Percentiles rank a stretch among this genome's conserved stretches.
These are phyloP conservation scores for Saccharomycopsis malanga DNA, from an alignment of 805 yeast genomes.

Conservation along the genomic window DNA sequence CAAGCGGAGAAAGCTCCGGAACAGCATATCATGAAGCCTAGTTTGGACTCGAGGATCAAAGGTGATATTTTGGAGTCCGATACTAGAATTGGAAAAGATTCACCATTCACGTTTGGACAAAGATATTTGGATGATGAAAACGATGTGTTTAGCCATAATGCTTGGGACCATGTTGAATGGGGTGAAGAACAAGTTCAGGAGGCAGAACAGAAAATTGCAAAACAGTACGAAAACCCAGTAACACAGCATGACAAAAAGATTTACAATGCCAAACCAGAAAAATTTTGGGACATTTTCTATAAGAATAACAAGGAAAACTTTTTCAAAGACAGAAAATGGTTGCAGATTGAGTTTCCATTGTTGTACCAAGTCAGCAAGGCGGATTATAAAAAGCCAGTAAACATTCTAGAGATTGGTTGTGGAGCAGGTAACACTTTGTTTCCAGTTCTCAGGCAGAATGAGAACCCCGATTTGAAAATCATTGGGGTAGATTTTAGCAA, in stretches of 20 bases:
- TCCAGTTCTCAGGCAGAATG: conserved; percentile 77
- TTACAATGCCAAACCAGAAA: conserved; percentile 81
- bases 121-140: conserved; percentile 62
- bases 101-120: conserved; percentile 90
- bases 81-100: conserved; percentile 70
- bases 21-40: conserved; percentile 22
- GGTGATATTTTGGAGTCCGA: conserved; percentile 26
- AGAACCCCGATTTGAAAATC: conserved; percentile 66
- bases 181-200: conserved; percentile 78
- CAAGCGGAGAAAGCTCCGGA: not conserved
- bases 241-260: conserved; percentile 72
- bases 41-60: conserved; percentile 16
- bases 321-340: conserved; percentile 95
- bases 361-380: conserved; percentile 71
- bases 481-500: conserved; percentile 87
- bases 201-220: conserved; percentile 66
- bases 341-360: conserved; percentile 87
- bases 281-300: conserved; percentile 93
- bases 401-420: conserved; percentile 89
- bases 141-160: conserved; percentile 88
- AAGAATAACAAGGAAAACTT: conserved; percentile 86
- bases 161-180: conserved; percentile 96
- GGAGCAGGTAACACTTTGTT: conserved; percentile 97
- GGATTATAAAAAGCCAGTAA: conserved; percentile 49
- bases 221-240: conserved; percentile 81